Evolutionary conservation across 1,284 basidiomycete species (phyloP).

Genomic region (Omphalotus olearius): DNA sequence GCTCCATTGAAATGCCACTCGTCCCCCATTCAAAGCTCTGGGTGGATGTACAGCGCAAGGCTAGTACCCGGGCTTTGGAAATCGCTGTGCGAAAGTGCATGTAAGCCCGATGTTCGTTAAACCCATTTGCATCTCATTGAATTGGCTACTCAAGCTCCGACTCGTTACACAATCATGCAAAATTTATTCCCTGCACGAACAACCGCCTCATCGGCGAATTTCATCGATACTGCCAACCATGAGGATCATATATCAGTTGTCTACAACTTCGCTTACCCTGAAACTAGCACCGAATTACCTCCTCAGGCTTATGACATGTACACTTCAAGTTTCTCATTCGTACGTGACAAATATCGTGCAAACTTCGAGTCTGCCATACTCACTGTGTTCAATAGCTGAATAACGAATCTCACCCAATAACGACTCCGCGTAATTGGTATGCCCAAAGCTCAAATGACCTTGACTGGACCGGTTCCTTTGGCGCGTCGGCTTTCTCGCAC

Average conservation of each 20-base stretch:
- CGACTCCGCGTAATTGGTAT: slow-evolving; percentile 9
- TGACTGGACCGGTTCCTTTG: slow-evolving; percentile 5
- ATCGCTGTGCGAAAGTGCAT: slow-evolving; percentile 21
- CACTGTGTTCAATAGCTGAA: neutral
- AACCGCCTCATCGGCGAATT: neutral
- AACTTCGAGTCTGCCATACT: neutral
- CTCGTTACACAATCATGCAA: slow-evolving; percentile 26
- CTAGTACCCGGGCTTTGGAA: slow-evolving; percentile 31
- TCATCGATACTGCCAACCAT: slow-evolving; percentile 11
- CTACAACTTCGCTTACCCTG: slow-evolving; percentile 22
- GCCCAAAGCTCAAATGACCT: neutral
- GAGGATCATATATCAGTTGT: slow-evolving; percentile 18
- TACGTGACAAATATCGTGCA: neutral
- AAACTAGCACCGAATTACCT: slow-evolving; percentile 5
- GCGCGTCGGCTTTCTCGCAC: neutral
- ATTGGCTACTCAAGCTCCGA: slow-evolving; percentile 20
- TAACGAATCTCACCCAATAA: neutral
- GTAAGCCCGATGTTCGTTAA: slow-evolving; percentile 17
- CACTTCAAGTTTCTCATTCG: neutral
- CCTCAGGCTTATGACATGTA: slow-evolving; percentile 1
- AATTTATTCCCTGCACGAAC: slow-evolving; percentile 8
- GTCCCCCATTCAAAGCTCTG: slow-evolving; percentile 23
- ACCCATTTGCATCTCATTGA: neutral
- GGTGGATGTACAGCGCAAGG: slow-evolving; percentile 27
- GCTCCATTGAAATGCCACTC: slow-evolving; percentile 23